phyloP scores from a whole-genome alignment of 2,329 filamentous ascomycete genomes.

The Curvularia eragrostidis region DNA sequence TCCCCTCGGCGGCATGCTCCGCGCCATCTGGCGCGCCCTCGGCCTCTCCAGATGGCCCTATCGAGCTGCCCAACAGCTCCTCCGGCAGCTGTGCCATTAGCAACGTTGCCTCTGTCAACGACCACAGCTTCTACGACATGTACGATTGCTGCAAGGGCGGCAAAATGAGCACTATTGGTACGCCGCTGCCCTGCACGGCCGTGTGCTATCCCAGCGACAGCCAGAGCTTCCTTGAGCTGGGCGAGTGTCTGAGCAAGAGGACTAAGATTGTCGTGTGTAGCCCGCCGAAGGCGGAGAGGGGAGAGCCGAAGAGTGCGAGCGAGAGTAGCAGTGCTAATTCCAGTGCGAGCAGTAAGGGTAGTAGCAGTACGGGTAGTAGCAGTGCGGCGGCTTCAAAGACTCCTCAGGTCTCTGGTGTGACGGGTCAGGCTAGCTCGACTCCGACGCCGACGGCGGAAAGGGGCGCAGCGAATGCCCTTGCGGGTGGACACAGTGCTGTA shows the following conservation, averaged over 20 bases:
- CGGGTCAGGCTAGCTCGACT: not conserved
- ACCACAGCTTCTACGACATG: slow-evolving; percentile 35
- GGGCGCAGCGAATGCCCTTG: slow-evolving; percentile 10
- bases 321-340: not conserved
- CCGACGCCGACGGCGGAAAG: not conserved
- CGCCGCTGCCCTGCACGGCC: slow-evolving; percentile 17
- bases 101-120: slow-evolving; percentile 27
- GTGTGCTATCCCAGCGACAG: slow-evolving; percentile 16
- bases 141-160: slow-evolving; percentile 27
- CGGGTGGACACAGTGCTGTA: slow-evolving; percentile 1
- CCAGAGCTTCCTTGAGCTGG: slow-evolving; percentile 25
- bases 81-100: slow-evolving; percentile 26
- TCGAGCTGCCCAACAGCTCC: slow-evolving; percentile 9
- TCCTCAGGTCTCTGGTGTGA: not conserved
- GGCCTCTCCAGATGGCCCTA: slow-evolving; percentile 11
- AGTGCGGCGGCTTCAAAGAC: not conserved
- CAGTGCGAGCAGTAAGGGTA: too few species aligned
- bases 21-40: slow-evolving; percentile 5
- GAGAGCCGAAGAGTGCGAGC: not conserved
- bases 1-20: slow-evolving; percentile 12
- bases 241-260: slow-evolving; percentile 29
- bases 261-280: slow-evolving; percentile 26
- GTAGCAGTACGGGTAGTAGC: not conserved
- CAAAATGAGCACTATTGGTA: slow-evolving; percentile 14
- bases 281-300: slow-evolving; percentile 15